phyloP scores from a whole-genome alignment of 805 yeast genomes.

The Hanseniaspora lindneri region DNA sequence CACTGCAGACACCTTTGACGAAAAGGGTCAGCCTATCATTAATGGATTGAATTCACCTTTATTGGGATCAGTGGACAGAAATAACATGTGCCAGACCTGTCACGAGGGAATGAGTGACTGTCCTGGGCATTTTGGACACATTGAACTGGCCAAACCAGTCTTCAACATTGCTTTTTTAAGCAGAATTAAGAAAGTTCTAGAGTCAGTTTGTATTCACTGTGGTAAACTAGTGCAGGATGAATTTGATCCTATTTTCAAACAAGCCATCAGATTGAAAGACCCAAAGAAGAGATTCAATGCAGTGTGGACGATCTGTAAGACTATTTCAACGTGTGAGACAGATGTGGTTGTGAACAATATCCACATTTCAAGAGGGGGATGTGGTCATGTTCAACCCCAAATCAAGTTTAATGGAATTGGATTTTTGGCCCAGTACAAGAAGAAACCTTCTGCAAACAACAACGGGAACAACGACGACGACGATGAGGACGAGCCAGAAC shows the following conservation, averaged over 20 bases:
- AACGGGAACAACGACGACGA: constrained; percentile 47
- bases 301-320: constrained; percentile 84
- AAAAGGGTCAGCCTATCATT: constrained; percentile 86
- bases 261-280: constrained; percentile 78
- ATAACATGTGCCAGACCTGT: constrained; percentile 96
- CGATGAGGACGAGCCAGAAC: constrained; percentile 85
- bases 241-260: constrained; percentile 54
- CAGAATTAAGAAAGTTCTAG: constrained; percentile 88
- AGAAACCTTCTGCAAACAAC: constrained; percentile 22
- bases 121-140: constrained; percentile 99
- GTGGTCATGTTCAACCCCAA: constrained; percentile 94
- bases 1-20: constrained; percentile 99
- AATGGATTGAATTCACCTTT: constrained; percentile 97
- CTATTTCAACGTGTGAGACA: constrained; percentile 92
- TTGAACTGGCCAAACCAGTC: constrained; percentile 95
- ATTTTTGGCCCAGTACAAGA: constrained; percentile 97
- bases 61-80: constrained; percentile 92
- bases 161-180: constrained; percentile 93
- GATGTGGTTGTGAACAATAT: constrained; percentile 55
- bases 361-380: constrained; percentile 74
- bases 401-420: constrained; percentile 92
- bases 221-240: constrained; percentile 89
- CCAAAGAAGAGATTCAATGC: constrained; percentile 95
- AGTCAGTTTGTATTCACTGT: constrained; percentile 97
- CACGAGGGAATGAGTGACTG: constrained; percentile 99